Base-by-base conservation (phyloP, 2,329 filamentous ascomycete species). In the Pseudopithomyces maydicus region DNA sequence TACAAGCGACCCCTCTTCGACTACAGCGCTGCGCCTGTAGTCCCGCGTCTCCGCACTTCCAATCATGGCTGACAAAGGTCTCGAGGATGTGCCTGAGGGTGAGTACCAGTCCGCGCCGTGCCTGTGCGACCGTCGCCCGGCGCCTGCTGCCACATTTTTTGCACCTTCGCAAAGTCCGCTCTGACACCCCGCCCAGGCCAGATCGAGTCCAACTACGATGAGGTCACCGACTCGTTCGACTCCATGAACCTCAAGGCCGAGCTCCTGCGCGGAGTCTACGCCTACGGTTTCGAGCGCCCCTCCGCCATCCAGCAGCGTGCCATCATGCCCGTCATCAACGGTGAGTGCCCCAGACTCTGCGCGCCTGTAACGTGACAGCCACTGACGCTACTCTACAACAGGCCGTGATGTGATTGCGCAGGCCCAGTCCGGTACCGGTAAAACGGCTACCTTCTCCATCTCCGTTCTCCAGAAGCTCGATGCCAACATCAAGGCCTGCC, bases 181-280 rank as follows among this genome's bases (percentile, higher is more conserved):
- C 68, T 73, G 59, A 67, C 66, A 61, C 53, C 61, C 57, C 53
- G 57, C 78, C 74, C 79, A 97, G 94, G 90, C 82, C 92, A 96
- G 85, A 99, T 99, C 87, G 96, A 99, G 88, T 97, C 93, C 79
- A 99, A 99, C 91, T 99, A 98, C 85, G 95, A 99, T 87, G 93
- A 98, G 88, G 93, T 94, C 76, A 94, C 95, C 82, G 96, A 99
- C 84, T 97, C 92, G 62, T 99, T 99, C 84, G 95, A 99, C 83
- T 87, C 93, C 74, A 99, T 99, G 95, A 89, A 88, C 83, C 88
- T 99, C 77, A 97, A 96, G 88, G 78, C 92, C 67, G 95, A 99
- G 86, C 90, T 99, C 77, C 92, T 99, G 78, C 92, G 95, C 83
- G 95, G 91, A 85, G 92, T 99, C 80, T 99, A 98, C 82, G 95